These are phyloP conservation scores for Tulasnella sp. DNA, from an alignment of 768 basidiomycete species.

Conservation along the genomic window DNA sequence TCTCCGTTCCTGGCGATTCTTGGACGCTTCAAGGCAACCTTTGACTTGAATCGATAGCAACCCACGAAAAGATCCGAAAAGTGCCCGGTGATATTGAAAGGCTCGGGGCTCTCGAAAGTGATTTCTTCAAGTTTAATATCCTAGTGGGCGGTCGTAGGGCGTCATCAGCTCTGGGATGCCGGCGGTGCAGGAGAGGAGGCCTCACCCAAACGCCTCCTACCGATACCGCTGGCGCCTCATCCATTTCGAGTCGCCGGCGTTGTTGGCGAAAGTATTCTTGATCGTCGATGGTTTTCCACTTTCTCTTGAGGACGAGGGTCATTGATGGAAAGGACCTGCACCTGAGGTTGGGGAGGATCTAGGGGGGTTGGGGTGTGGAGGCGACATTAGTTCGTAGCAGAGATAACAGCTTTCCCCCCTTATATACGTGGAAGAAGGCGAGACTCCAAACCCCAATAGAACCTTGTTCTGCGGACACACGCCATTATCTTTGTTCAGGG, in stretches of 20 bases:
- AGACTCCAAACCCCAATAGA: neutral
- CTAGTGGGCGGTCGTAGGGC: neutral
- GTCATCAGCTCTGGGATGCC: neutral
- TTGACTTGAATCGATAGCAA: neutral
- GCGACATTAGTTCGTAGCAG: neutral
- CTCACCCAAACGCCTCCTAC: neutral
- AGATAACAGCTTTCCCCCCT: neutral
- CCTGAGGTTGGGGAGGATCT: neutral
- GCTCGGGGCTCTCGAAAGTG: neutral
- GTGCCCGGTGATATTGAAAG: neutral
- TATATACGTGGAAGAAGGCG: neutral
- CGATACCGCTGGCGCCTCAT: neutral
- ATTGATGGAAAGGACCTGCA: neutral
- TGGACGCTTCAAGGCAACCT: neutral
- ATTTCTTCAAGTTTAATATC: neutral
- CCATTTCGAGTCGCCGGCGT: neutral
- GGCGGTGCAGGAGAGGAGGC: neutral
- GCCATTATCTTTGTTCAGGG: neutral
- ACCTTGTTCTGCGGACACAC: neutral
- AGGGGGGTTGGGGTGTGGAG: neutral
- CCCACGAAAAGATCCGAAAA: slow-evolving; percentile 1
- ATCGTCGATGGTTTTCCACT: neutral
- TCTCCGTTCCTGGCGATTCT: neutral
- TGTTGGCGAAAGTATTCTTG: neutral
- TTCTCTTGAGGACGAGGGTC: neutral